A percentile compares a stretch with the other conserved stretches of the same genome.
Evolutionary conservation across 129 eudicot genomes (phyloP).

Genomic region (Dittrichia graveolens): DNA sequence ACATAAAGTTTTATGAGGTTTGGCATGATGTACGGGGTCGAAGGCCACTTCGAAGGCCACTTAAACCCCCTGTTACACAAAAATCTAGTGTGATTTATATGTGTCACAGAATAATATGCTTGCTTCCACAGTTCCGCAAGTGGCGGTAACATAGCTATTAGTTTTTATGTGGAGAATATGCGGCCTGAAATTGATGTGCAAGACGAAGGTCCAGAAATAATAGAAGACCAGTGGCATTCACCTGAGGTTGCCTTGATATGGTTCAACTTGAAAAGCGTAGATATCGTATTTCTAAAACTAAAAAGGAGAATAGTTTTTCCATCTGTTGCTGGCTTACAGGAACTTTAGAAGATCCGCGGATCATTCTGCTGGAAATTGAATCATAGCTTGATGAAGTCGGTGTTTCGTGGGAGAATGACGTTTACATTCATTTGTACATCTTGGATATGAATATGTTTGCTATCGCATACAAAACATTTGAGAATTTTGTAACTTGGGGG

Average conservation of each 20-base stretch:
- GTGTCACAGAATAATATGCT: not conserved
- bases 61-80: no score
- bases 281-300: slow-evolving; percentile 51
- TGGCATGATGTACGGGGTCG: no score
- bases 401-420: slow-evolving; percentile 81
- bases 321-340: slow-evolving; percentile 67
- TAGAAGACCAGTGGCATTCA: slow-evolving; percentile 30
- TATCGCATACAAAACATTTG: slow-evolving; percentile 78
- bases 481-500: slow-evolving; percentile 76
- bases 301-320: slow-evolving; percentile 50
- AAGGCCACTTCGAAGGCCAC: no score
- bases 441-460: slow-evolving; percentile 81
- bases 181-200: slow-evolving; percentile 65
- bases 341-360: slow-evolving; percentile 55
- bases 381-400: slow-evolving; percentile 46
- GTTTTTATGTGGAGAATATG: slow-evolving; percentile 39
- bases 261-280: slow-evolving; percentile 30
- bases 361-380: slow-evolving; percentile 59
- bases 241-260: slow-evolving; percentile 23
- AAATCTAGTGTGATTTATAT: no score
- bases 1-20: no score
- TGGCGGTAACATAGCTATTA: slow-evolving; percentile 40
- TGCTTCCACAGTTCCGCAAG: slow-evolving; percentile 16
- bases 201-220: slow-evolving; percentile 46
- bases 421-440: slow-evolving; percentile 82